A percentile compares a stretch with the other conserved stretches of the same genome.
These are phyloP conservation scores for Nepenthes alata DNA, from an alignment of 179 eudicot genomes.

Conservation along the genomic window DNA sequence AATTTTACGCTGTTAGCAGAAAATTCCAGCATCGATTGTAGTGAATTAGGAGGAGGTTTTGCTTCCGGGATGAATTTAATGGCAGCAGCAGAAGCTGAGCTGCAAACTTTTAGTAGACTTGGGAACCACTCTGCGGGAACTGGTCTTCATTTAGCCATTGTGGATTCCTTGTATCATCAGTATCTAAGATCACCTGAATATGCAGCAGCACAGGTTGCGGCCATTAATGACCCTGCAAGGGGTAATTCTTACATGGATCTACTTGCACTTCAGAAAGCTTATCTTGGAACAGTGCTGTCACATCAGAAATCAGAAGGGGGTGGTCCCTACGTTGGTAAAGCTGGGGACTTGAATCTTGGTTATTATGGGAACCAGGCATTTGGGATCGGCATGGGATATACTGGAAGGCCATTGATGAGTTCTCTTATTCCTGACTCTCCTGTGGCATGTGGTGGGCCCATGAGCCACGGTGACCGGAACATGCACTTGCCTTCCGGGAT, in stretches of 20 bases:
- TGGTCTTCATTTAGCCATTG: slow-evolving; percentile 18
- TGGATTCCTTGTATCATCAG: slow-evolving; percentile 33
- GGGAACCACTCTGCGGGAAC: slow-evolving; percentile 23
- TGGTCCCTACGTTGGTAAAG: slow-evolving; percentile 38
- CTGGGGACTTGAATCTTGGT: slow-evolving; percentile 45
- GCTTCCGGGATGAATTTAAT: slow-evolving; percentile 26
- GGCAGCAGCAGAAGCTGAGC: slow-evolving; percentile 31
- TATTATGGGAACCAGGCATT: slow-evolving; percentile 49
- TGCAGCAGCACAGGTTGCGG: slow-evolving; percentile 31
- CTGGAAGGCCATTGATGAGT: slow-evolving; percentile 51
- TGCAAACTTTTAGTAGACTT: slow-evolving; percentile 23
- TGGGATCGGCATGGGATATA: slow-evolving; percentile 57
- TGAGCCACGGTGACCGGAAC: slow-evolving; percentile 51
- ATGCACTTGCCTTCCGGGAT: slow-evolving; percentile 57
- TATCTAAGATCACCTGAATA: slow-evolving; percentile 28
- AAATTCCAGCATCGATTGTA: slow-evolving; percentile 29
- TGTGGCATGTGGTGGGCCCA: slow-evolving; percentile 52
- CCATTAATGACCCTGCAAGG: slow-evolving; percentile 28
- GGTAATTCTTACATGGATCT: slow-evolving; percentile 39
- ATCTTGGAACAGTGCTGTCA: slow-evolving; percentile 45
- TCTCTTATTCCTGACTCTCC: slow-evolving; percentile 58
- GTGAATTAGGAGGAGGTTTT: slow-evolving; percentile 24
- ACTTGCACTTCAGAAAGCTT: slow-evolving; percentile 59
- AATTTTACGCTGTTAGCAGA: slow-evolving; percentile 34
- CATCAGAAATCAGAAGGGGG: slow-evolving; percentile 59